A percentile compares a stretch with the other conserved stretches of the same genome.
phyloP scores from a whole-genome alignment of 2,329 filamentous ascomycete species.

The Bipolaris zeicola region DNA sequence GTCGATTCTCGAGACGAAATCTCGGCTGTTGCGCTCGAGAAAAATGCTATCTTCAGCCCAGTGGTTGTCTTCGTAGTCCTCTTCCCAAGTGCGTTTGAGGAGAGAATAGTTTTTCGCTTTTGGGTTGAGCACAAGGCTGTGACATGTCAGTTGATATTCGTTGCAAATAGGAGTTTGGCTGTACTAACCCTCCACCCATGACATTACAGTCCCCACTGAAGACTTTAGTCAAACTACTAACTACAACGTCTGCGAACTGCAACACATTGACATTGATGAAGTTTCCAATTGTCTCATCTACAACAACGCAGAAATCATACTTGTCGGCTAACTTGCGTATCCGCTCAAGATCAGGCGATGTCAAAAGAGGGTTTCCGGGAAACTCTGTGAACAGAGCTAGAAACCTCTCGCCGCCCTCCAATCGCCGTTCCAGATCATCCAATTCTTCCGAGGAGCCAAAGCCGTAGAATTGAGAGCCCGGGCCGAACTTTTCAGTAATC shows the following conservation, averaged over 20 bases:
- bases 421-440: slow-evolving; percentile 76
- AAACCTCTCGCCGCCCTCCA: slow-evolving; percentile 75
- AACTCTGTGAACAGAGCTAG: slow-evolving; percentile 93
- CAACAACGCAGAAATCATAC: slow-evolving; percentile 86
- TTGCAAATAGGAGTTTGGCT: background rate
- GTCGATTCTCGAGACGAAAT: slow-evolving; percentile 82
- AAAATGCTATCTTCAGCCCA: slow-evolving; percentile 95
- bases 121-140: slow-evolving; percentile 65
- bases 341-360: slow-evolving; percentile 80
- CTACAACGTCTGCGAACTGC: slow-evolving; percentile 85
- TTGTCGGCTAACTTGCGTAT: slow-evolving; percentile 79
- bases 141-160: slow-evolving; percentile 11
- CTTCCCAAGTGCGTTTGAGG: slow-evolving; percentile 69
- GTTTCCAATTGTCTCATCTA: slow-evolving; percentile 96
- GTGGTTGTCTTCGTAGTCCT: slow-evolving; percentile 83
- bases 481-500: slow-evolving; percentile 91
- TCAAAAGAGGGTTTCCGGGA: slow-evolving; percentile 87
- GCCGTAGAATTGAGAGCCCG: slow-evolving; percentile 87
- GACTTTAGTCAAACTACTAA: slow-evolving; percentile 94
- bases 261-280: slow-evolving; percentile 96
- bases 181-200: slow-evolving; percentile 77
- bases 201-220: slow-evolving; percentile 98
- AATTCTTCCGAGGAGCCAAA: slow-evolving; percentile 77
- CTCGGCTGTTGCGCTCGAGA: slow-evolving; percentile 93
- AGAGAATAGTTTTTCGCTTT: slow-evolving; percentile 70